Evolutionary conservation across 441 rosid species (phyloP).

Genomic region (Metrosideros polymorpha): DNA sequence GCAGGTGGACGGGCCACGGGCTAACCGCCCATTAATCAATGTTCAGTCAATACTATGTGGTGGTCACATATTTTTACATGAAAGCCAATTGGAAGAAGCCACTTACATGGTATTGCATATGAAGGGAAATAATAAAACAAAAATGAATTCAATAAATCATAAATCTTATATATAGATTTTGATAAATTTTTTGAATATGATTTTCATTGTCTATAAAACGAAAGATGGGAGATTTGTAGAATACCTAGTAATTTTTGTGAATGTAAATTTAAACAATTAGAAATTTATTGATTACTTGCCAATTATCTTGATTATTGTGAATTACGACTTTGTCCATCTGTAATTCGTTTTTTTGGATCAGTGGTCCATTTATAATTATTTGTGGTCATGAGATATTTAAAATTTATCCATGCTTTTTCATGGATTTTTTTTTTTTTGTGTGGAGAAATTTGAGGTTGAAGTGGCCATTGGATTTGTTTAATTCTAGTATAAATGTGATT

Average conservation of each 20-base stretch:
- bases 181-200: background rate
- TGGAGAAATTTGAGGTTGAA: background rate
- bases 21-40: background rate
- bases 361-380: background rate
- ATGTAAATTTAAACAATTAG: background rate
- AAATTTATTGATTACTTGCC: background rate
- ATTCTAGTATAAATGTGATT: background rate
- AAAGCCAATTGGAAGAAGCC: background rate
- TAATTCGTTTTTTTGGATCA: background rate
- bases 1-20: background rate
- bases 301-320: background rate
- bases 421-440: background rate
- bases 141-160: no score
- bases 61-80: background rate
- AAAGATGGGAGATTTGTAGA: background rate
- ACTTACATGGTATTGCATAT: background rate
- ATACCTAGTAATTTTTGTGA: background rate
- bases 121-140: no score
- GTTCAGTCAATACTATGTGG: background rate
- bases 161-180: background rate
- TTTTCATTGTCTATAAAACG: background rate
- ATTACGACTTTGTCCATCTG: background rate
- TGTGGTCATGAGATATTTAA: background rate
- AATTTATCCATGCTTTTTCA: background rate
- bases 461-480: background rate